Conservation (phyloP, 805 yeast genomes). For the Wickerhamiella azyma region DNA sequence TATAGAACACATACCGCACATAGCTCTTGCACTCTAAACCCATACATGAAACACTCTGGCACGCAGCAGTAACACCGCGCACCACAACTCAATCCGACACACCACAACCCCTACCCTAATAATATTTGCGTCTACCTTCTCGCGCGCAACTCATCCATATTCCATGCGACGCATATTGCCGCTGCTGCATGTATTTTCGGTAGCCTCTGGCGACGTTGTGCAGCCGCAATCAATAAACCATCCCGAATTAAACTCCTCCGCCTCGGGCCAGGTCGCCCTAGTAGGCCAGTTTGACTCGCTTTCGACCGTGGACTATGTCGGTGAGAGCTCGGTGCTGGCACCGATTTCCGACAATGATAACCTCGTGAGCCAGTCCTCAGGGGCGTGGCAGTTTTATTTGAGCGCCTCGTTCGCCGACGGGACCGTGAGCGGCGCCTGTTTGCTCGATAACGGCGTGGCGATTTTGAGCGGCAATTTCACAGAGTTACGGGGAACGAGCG, state of each 20-base stretch:
- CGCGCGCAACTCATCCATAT: not conserved
- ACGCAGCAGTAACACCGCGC: too few species aligned
- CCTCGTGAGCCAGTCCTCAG: constrained; percentile 9
- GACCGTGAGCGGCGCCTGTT: constrained; percentile 12
- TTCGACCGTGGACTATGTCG: constrained; percentile 26
- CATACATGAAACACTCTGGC: too few species aligned
- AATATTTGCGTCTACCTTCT: not conserved
- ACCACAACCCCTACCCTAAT: not conserved
- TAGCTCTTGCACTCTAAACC: too few species aligned
- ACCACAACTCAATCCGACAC: not conserved
- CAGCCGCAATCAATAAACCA: constrained; percentile 13
- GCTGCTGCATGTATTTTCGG: not conserved
- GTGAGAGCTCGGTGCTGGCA: constrained; percentile 24
- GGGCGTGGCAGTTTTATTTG: constrained; percentile 11
- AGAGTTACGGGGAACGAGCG: constrained; percentile 6
- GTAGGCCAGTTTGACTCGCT: constrained; percentile 30
- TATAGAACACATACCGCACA: too few species aligned
- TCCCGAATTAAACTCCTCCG: constrained; percentile 17
- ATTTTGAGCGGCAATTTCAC: constrained; percentile 17
- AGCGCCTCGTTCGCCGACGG: constrained; percentile 19
- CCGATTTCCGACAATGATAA: constrained; percentile 14
- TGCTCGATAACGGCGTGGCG: constrained; percentile 11
- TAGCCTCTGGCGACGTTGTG: not conserved
- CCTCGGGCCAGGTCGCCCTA: constrained; percentile 23
- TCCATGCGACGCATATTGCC: constrained; percentile 2